Evolutionary conservation across 805 yeast species (phyloP).

Genomic region (Scheffersomyces coipomensis): DNA sequence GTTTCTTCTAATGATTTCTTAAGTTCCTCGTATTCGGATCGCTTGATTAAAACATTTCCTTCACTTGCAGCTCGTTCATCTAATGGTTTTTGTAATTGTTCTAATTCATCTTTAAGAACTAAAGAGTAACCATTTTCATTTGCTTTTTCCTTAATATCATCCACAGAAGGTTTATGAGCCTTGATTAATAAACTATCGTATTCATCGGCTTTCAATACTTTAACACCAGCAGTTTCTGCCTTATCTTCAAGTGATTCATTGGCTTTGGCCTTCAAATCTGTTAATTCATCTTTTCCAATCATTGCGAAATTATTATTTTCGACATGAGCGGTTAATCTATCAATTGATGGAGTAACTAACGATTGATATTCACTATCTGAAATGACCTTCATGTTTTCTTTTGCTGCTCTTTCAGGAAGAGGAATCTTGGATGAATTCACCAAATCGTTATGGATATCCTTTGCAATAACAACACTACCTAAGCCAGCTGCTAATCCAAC

Average conservation of each 20-base stretch:
- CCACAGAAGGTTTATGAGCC: slow-evolving; percentile 28
- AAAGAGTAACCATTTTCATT: slow-evolving; percentile 25
- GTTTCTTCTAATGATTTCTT: slow-evolving; percentile 3
- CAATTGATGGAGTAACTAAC: slow-evolving; percentile 4
- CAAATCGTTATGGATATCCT: slow-evolving; percentile 8
- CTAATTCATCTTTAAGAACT: slow-evolving; percentile 22
- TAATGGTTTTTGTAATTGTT: slow-evolving; percentile 13
- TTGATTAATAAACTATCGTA: slow-evolving; percentile 22
- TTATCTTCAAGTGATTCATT: slow-evolving; percentile 9
- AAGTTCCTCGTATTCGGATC: slow-evolving; percentile 13
- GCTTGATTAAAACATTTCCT: slow-evolving; percentile 14
- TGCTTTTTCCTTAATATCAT: slow-evolving; percentile 23
- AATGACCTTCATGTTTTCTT: slow-evolving; percentile 5
- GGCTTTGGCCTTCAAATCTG: slow-evolving; percentile 8
- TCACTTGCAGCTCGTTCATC: slow-evolving; percentile 14
- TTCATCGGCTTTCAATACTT: slow-evolving; percentile 12
- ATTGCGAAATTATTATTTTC: slow-evolving; percentile 11
- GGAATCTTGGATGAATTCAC: slow-evolving; percentile 3
- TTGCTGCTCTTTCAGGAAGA: slow-evolving; percentile 7
- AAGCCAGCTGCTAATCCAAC: slow-evolving; percentile 16
- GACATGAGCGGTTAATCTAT: slow-evolving; percentile 1
- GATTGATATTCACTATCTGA: slow-evolving; percentile 3
- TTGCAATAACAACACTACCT: slow-evolving; percentile 3
- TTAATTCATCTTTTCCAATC: slow-evolving; percentile 10
- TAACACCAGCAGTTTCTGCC: slow-evolving; percentile 9